These are phyloP conservation scores for Deuterostichococcus epilithicus DNA, from an alignment of 139 green algal genomes.

Conservation along the genomic window DNA sequence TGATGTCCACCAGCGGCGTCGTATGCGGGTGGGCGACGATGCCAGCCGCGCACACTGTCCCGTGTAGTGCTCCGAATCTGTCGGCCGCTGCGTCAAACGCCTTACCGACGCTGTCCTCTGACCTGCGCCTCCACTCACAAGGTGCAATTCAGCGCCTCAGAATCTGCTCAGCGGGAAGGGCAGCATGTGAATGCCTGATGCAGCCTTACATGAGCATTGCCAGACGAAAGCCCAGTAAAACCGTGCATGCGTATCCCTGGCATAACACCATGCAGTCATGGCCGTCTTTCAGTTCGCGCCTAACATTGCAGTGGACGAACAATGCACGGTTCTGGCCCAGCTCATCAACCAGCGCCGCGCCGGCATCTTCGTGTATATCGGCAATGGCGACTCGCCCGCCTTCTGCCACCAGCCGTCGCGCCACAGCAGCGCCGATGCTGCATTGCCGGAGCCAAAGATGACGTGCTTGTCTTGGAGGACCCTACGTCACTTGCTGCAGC, in stretches of 20 bases:
- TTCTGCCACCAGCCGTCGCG: background rate
- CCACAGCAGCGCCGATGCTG: background rate
- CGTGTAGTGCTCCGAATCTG: background rate
- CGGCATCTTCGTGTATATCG: background rate
- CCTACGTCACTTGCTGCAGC: too few species aligned
- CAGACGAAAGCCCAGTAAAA: too few species aligned
- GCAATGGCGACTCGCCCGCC: background rate
- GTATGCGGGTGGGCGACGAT: background rate
- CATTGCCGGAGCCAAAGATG: background rate
- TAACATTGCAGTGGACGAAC: background rate
- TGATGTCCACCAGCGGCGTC: background rate
- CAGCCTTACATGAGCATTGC: too few species aligned
- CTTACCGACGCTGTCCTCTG: background rate
- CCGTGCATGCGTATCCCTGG: too few species aligned
- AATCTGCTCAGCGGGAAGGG: too few species aligned
- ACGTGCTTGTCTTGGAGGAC: too few species aligned
- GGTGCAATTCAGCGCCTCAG: too few species aligned
- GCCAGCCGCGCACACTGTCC: background rate
- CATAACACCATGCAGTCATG: too few species aligned
- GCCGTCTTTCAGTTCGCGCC: too few species aligned
- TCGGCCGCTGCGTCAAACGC: background rate
- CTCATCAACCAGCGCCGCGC: background rate
- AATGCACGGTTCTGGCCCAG: background rate
- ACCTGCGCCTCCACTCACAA: background rate
- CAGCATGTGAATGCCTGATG: too few species aligned